Conservation (phyloP, 352 stramenopile species). For the Phytopythium litorale region DNA sequence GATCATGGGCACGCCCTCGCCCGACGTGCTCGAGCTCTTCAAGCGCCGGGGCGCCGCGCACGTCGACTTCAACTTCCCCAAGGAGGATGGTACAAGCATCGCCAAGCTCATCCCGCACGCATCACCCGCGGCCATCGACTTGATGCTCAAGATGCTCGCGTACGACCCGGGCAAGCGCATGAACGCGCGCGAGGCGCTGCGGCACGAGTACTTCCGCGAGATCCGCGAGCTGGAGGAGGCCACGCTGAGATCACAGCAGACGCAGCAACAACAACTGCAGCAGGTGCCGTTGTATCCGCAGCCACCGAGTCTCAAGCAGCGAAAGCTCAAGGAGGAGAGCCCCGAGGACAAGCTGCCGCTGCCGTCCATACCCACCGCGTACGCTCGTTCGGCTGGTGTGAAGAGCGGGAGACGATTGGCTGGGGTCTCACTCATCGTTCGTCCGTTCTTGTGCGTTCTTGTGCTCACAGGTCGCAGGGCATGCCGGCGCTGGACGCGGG, state of each 20-base stretch:
- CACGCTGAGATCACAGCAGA: conserved; percentile 28
- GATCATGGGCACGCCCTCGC: conserved; percentile 89
- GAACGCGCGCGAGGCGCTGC: conserved; percentile 86
- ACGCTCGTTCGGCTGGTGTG: conserved; percentile 4
- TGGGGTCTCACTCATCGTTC: conserved; percentile 1
- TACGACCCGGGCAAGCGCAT: conserved; percentile 90
- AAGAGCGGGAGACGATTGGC: not conserved
- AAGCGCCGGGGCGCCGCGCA: conserved; percentile 89
- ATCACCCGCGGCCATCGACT: conserved; percentile 80
- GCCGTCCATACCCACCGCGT: conserved; percentile 51
- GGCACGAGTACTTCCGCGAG: conserved; percentile 89
- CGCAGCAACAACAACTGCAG: conserved; percentile 25
- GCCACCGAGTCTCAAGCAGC: conserved; percentile 31
- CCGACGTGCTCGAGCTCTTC: conserved; percentile 88
- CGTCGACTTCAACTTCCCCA: conserved; percentile 91
- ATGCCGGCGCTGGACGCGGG: conserved; percentile 15
- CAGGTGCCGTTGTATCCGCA: conserved; percentile 22
- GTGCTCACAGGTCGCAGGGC: conserved; percentile 14
- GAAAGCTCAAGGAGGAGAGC: conserved; percentile 49
- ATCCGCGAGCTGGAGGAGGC: conserved; percentile 79
- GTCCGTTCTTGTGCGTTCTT: not conserved
- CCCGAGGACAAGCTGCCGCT: conserved; percentile 44
- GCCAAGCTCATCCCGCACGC: conserved; percentile 89
- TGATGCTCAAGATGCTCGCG: conserved; percentile 85
- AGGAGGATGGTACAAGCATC: conserved; percentile 81